Percentiles rank a stretch among this genome's conserved stretches.
phyloP scores from a whole-genome alignment of 1,284 basidiomycete genomes.

The Cutaneotrichosporon arboriforme region DNA sequence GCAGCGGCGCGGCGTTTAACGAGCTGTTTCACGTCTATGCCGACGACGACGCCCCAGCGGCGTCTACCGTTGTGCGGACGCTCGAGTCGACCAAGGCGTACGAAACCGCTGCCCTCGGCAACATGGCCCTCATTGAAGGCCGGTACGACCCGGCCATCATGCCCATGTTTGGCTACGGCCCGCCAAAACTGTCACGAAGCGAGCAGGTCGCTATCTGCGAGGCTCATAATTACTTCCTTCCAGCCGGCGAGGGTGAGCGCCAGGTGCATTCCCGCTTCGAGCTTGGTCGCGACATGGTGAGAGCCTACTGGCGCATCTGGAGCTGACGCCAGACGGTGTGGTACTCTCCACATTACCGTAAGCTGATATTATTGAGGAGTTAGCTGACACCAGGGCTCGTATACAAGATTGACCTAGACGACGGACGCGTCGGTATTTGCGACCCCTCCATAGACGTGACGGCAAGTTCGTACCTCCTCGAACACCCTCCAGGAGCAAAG shows the following conservation, averaged over 20 bases:
- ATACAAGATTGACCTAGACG: not conserved
- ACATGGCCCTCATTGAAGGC: not conserved
- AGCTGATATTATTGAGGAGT: not conserved
- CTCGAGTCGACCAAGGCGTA: not conserved
- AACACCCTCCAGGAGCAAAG: too few species aligned
- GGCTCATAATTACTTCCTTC: not conserved
- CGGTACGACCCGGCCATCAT: not conserved
- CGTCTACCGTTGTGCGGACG: not conserved
- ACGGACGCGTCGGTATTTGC: not conserved
- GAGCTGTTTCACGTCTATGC: not conserved
- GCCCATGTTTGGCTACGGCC: constrained; percentile 3
- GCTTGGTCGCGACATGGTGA: not conserved
- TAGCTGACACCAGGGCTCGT: constrained; percentile 4
- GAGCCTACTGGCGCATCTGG: not conserved
- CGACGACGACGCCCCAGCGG: not conserved
- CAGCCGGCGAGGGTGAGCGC: not conserved
- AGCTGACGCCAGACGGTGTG: not conserved
- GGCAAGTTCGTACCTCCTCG: too few species aligned
- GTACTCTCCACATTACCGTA: constrained; percentile 10
- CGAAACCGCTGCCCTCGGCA: not conserved
- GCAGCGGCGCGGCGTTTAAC: not conserved
- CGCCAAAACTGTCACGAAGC: not conserved
- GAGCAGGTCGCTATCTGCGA: not conserved
- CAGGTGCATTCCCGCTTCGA: not conserved
- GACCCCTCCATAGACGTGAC: not conserved